phyloP scores from a whole-genome alignment of 2,329 filamentous ascomycete genomes.

The Colletotrichum sp. region DNA sequence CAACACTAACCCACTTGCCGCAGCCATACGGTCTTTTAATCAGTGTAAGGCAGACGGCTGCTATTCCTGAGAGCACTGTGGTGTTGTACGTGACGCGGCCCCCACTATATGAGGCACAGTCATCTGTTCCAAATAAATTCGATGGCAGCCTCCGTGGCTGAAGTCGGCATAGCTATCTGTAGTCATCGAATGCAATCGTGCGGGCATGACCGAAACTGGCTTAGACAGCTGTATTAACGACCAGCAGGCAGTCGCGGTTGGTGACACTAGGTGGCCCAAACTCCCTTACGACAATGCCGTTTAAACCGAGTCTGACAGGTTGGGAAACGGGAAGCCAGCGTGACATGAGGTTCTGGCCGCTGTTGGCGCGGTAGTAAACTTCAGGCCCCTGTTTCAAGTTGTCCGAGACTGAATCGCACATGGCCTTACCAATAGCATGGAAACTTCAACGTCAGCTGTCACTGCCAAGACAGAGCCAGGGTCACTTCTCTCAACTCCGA shows the following conservation, averaged over 20 bases:
- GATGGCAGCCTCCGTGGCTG: neutral
- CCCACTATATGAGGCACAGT: neutral
- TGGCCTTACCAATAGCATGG: neutral
- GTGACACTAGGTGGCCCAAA: neutral
- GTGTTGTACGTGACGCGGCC: neutral
- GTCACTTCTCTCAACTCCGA: neutral
- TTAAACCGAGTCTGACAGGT: neutral
- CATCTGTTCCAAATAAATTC: conserved; percentile 5
- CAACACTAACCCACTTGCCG: neutral
- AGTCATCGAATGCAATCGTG: neutral
- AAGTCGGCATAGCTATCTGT: neutral
- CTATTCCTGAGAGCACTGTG: neutral
- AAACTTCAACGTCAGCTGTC: neutral
- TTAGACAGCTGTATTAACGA: neutral
- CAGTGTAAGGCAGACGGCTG: neutral
- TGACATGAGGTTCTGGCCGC: neutral
- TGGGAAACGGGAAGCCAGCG: neutral
- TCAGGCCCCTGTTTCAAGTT: neutral
- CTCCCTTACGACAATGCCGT: neutral
- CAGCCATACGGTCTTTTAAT: neutral
- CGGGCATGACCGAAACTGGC: neutral
- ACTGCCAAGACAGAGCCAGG: neutral
- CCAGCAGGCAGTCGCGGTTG: neutral
- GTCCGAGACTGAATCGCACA: neutral
- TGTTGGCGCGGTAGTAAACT: neutral